A percentile compares a stretch with the other conserved stretches of the same genome.
phyloP scores from a whole-genome alignment of 2,329 filamentous ascomycete species.

The Xenosphaeropsis pyriputrescens region DNA sequence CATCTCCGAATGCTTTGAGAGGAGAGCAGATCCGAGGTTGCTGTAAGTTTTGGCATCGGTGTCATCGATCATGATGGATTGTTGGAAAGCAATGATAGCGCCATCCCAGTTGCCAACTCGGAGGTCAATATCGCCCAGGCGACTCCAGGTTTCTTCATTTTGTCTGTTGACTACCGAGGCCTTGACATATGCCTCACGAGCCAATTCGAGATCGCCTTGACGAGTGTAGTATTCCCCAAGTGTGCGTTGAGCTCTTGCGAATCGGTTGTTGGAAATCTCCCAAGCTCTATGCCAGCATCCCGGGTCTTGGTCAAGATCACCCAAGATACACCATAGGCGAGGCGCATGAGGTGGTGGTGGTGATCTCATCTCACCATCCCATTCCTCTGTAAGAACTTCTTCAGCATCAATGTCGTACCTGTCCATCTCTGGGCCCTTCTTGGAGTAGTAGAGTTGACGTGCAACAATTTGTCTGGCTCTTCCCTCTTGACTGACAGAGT shows the following conservation, averaged over 20 bases:
- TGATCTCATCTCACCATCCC: slow-evolving; percentile 47
- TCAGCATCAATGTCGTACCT: slow-evolving; percentile 31
- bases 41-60: slow-evolving; percentile 88
- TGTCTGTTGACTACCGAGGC: slow-evolving; percentile 69
- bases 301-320: slow-evolving; percentile 68
- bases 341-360: slow-evolving; percentile 72
- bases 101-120: slow-evolving; percentile 63
- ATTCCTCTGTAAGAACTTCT: slow-evolving; percentile 38
- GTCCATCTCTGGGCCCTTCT: slow-evolving; percentile 22
- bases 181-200: slow-evolving; percentile 63
- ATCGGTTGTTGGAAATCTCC: slow-evolving; percentile 69
- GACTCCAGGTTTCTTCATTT: slow-evolving; percentile 76
- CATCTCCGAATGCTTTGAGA: slow-evolving; percentile 47
- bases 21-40: slow-evolving; percentile 76
- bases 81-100: slow-evolving; percentile 70
- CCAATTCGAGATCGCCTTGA: slow-evolving; percentile 49
- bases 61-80: slow-evolving; percentile 74
- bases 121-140: slow-evolving; percentile 76
- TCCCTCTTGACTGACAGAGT: slow-evolving; percentile 48
- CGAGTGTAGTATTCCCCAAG: slow-evolving; percentile 67
- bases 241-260: slow-evolving; percentile 75
- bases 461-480: slow-evolving; percentile 68
- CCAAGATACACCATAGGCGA: slow-evolving; percentile 82
- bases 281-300: slow-evolving; percentile 74
- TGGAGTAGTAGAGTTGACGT: slow-evolving; percentile 62